These are phyloP conservation scores for Elsinoe fawcettii DNA, from an alignment of 2,329 filamentous ascomycete genomes.

Conservation along the genomic window DNA sequence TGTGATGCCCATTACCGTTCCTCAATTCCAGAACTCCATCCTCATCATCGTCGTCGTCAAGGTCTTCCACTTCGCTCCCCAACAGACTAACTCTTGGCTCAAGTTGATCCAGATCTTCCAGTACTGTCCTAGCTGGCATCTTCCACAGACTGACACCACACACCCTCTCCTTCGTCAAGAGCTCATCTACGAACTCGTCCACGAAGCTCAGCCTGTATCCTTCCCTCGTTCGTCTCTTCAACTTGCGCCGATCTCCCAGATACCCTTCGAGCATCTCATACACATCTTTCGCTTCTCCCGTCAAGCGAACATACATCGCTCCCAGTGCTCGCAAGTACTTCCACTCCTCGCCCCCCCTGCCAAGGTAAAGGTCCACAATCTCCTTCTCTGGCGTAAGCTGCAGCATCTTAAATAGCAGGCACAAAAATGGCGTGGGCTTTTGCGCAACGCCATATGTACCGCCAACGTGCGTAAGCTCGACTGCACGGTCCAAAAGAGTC, in stretches of 20 bases:
- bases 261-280: slow-evolving; percentile 74
- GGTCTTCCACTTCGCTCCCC: slow-evolving; percentile 64
- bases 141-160: slow-evolving; percentile 92
- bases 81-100: slow-evolving; percentile 79
- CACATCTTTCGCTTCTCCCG: slow-evolving; percentile 72
- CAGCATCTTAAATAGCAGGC: slow-evolving; percentile 87
- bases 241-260: slow-evolving; percentile 72
- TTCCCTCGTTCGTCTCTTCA: slow-evolving; percentile 66
- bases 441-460: slow-evolving; percentile 80
- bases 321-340: slow-evolving; percentile 83
- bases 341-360: slow-evolving; percentile 61
- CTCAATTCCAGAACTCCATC: slow-evolving; percentile 19
- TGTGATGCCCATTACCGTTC: slow-evolving; percentile 5
- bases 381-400: slow-evolving; percentile 76
- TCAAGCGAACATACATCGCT: slow-evolving; percentile 87
- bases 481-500: slow-evolving; percentile 77
- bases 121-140: slow-evolving; percentile 67
- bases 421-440: slow-evolving; percentile 86
- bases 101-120: slow-evolving; percentile 84
- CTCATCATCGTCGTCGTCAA: slow-evolving; percentile 46
- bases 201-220: slow-evolving; percentile 71
- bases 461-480: slow-evolving; percentile 74
- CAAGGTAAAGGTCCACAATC: slow-evolving; percentile 71
- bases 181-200: slow-evolving; percentile 89
- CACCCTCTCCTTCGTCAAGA: slow-evolving; percentile 79